phyloP scores from a whole-genome alignment of 2,329 filamentous ascomycete species.

The Alternaria dauci region DNA sequence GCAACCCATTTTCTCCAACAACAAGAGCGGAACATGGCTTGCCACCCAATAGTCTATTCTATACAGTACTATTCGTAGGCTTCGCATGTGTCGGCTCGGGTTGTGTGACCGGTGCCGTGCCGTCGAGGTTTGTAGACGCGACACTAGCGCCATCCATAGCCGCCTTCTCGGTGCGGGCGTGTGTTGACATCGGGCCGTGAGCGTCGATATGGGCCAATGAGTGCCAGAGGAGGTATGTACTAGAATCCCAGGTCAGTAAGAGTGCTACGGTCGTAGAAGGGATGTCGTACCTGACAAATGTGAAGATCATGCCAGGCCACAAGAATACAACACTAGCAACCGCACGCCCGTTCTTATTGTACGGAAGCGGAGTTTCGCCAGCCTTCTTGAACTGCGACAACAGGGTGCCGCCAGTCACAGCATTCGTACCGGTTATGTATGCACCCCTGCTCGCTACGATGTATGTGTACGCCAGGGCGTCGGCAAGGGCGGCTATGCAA shows the following conservation, averaged over 20 bases:
- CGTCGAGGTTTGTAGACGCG: neutral
- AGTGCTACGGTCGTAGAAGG: neutral
- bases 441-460: slow-evolving; percentile 60
- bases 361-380: slow-evolving; percentile 52
- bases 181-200: slow-evolving; percentile 51
- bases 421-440: slow-evolving; percentile 55
- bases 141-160: neutral
- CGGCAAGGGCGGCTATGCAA: slow-evolving; percentile 57
- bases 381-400: slow-evolving; percentile 41
- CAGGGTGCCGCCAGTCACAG: slow-evolving; percentile 40
- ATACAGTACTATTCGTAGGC: neutral
- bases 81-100: neutral
- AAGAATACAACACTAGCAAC: slow-evolving; percentile 62
- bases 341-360: slow-evolving; percentile 60
- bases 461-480: slow-evolving; percentile 61
- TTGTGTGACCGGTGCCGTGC: neutral
- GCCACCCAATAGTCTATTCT: neutral
- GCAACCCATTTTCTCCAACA: neutral
- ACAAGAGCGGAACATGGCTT: neutral
- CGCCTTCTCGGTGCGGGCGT: slow-evolving; percentile 35
- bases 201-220: slow-evolving; percentile 51
- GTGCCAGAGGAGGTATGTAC: slow-evolving; percentile 51
- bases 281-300: slow-evolving; percentile 55
- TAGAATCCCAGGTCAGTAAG: slow-evolving; percentile 18
- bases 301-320: slow-evolving; percentile 62